Conservation (phyloP, 495 filamentous ascomycete species). For the Tuber aestivum region DNA sequence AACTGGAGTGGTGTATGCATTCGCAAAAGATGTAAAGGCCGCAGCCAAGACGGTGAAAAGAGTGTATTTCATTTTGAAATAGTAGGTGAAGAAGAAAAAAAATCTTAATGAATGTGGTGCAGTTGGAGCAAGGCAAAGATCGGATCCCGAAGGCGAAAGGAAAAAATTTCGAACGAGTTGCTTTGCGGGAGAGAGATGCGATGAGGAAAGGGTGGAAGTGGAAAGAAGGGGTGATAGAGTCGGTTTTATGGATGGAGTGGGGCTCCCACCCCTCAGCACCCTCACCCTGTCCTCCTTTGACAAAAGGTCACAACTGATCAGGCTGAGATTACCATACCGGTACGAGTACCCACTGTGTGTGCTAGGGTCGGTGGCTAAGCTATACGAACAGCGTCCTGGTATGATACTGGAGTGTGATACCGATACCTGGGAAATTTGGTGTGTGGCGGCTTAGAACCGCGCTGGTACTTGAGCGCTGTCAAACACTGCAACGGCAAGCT, state of each 20-base stretch:
- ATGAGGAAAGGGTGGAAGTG: constrained; percentile 6
- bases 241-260: constrained; percentile 25
- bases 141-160: constrained; percentile 14
- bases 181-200: constrained; percentile 12
- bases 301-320: not conserved
- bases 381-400: not conserved
- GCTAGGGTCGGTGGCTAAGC: not conserved
- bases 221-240: constrained; percentile 18
- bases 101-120: constrained; percentile 29
- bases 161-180: constrained; percentile 12
- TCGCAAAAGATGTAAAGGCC: constrained; percentile 50
- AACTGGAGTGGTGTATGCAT: constrained; percentile 49
- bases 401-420: not conserved
- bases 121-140: constrained; percentile 33
- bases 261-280: not conserved
- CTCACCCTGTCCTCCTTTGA: not conserved
- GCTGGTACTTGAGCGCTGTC: too few species aligned
- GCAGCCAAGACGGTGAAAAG: constrained; percentile 48
- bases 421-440: not conserved
- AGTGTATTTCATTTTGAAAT: constrained; percentile 48
- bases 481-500: too few species aligned
- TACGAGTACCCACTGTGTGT: too few species aligned
- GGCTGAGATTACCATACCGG: not conserved
- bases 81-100: constrained; percentile 7
- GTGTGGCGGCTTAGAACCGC: not conserved